These are phyloP conservation scores for Royoungia palumana DNA, from an alignment of 768 basidiomycete genomes.

Conservation along the genomic window DNA sequence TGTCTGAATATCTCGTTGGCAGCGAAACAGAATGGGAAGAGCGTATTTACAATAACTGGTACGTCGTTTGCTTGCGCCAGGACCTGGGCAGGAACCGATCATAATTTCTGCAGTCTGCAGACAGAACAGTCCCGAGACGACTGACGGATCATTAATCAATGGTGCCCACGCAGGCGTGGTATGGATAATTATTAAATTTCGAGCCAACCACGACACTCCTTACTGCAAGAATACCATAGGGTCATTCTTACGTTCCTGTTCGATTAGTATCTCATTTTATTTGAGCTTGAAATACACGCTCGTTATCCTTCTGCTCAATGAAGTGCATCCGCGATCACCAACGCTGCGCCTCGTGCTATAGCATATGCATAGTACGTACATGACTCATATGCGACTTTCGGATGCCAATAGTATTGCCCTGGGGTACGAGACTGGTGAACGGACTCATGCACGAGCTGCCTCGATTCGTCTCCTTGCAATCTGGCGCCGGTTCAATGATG, in stretches of 20 bases:
- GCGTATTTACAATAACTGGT: conserved; percentile 30
- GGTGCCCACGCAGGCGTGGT: conserved; percentile 4
- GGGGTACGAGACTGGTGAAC: conserved; percentile 13
- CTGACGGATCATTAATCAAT: too few relatives aligned
- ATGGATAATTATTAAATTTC: background rate
- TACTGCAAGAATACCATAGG: background rate
- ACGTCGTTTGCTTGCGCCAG: conserved; percentile 1
- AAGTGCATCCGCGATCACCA: background rate
- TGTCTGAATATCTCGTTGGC: conserved; percentile 26
- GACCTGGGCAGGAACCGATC: background rate
- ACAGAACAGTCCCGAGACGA: background rate
- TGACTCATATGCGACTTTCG: conserved; percentile 16
- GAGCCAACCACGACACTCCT: background rate
- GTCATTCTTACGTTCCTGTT: background rate
- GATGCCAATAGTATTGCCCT: conserved; percentile 16
- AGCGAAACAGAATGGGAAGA: conserved; percentile 28
- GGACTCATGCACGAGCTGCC: conserved; percentile 61
- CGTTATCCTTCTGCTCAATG: conserved; percentile 1
- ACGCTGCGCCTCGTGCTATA: conserved; percentile 15
- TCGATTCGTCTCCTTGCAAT: conserved; percentile 85
- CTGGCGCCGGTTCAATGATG: conserved; percentile 81
- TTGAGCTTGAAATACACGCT: conserved; percentile 2
- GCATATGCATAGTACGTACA: conserved; percentile 31
- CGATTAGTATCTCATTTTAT: background rate
- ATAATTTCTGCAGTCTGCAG: conserved; percentile 7